phyloP scores from a whole-genome alignment of 768 basidiomycete species.

The Ramaria sp. region DNA sequence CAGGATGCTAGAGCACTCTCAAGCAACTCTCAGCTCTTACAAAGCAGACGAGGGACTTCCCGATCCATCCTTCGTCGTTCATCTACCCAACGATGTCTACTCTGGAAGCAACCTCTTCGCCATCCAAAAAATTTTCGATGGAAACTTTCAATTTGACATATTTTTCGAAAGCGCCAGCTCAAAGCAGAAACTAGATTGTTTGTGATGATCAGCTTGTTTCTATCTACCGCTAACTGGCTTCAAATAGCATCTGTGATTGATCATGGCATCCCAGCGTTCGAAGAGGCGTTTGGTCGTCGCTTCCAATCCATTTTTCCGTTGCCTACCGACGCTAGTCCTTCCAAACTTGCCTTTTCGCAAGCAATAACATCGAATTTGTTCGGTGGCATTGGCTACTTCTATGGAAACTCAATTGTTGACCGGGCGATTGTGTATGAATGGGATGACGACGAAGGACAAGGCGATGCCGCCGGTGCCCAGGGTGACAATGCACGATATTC shows the following conservation, averaged over 20 bases:
- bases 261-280: slow-evolving; percentile 55
- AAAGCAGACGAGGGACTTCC: slow-evolving; percentile 37
- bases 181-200: slow-evolving; percentile 54
- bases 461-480: slow-evolving; percentile 29
- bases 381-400: slow-evolving; percentile 92
- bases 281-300: slow-evolving; percentile 46
- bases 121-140: slow-evolving; percentile 78
- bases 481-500: slow-evolving; percentile 53
- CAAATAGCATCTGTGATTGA: slow-evolving; percentile 51
- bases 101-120: slow-evolving; percentile 73
- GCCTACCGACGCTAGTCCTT: slow-evolving; percentile 39
- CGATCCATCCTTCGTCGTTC: slow-evolving; percentile 72
- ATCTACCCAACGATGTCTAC: slow-evolving; percentile 63
- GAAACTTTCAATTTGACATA: slow-evolving; percentile 82
- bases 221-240: neutral
- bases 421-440: slow-evolving; percentile 80
- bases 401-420: slow-evolving; percentile 83
- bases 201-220: slow-evolving; percentile 17
- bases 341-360: slow-evolving; percentile 60
- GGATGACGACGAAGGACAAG: slow-evolving; percentile 63
- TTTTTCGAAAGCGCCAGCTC: slow-evolving; percentile 72
- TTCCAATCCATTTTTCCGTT: slow-evolving; percentile 67
- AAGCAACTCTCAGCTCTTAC: slow-evolving; percentile 43
- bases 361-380: slow-evolving; percentile 84
- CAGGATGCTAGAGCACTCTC: slow-evolving; percentile 46